Evolutionary conservation across 176 grass and related monocot genomes (phyloP).

Genomic region (Zea luxurians): DNA sequence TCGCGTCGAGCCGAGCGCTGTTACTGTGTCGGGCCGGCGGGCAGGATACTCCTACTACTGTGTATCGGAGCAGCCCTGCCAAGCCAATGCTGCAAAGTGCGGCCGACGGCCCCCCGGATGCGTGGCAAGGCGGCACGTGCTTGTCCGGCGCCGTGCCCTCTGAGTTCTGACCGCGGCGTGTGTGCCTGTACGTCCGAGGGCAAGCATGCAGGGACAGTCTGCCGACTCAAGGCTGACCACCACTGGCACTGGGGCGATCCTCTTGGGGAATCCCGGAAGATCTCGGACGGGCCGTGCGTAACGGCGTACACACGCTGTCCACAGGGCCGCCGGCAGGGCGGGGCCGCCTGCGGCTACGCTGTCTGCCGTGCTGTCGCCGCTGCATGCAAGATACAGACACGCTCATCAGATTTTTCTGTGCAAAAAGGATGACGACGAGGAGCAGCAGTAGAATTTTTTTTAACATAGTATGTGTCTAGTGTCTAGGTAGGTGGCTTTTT

Average conservation of each 20-base stretch:
- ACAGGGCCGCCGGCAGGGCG: conserved; percentile 25
- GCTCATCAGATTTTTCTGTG: neutral
- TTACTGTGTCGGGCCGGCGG: too few relatives aligned
- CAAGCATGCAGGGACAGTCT: conserved; percentile 20
- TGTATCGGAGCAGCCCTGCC: neutral
- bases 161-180: neutral
- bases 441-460: neutral
- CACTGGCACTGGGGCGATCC: neutral
- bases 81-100: neutral
- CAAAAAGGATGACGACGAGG: neutral
- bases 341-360: conserved; percentile 26
- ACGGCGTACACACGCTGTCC: conserved; percentile 21
- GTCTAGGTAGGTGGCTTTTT: too few relatives aligned
- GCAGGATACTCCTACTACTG: too few relatives aligned
- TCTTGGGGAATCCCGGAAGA: neutral
- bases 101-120: neutral
- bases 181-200: neutral
- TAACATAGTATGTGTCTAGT: too few relatives aligned
- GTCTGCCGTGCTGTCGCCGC: conserved; percentile 16
- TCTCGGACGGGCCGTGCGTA: neutral
- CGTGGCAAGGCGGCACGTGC: conserved; percentile 4
- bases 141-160: neutral
- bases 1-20: too few relatives aligned
- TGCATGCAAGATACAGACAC: neutral
- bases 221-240: neutral